phyloP scores from a whole-genome alignment of 495 filamentous ascomycete species.

The Aspergillus nanangensis region DNA sequence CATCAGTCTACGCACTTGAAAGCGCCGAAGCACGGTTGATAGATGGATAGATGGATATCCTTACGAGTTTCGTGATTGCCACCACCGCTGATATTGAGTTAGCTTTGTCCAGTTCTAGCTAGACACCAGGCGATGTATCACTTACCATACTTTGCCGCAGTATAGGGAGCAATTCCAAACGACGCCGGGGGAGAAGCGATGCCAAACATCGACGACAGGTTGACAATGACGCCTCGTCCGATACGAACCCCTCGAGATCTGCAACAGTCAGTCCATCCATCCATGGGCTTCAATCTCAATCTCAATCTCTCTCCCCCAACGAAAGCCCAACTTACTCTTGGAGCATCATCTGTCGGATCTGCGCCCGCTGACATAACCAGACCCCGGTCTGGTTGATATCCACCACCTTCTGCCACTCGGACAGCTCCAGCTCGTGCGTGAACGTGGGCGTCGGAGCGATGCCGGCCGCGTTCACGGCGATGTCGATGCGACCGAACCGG shows the following conservation, averaged over 20 bases:
- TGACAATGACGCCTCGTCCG: slow-evolving; percentile 27
- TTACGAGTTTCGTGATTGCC: slow-evolving; percentile 38
- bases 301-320: not conserved
- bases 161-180: slow-evolving; percentile 29
- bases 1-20: too few relatives aligned
- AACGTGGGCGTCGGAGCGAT: slow-evolving; percentile 14
- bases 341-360: slow-evolving; percentile 46
- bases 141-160: slow-evolving; percentile 40
- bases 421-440: slow-evolving; percentile 27
- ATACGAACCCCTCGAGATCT: slow-evolving; percentile 14
- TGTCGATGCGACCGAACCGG: slow-evolving; percentile 44
- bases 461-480: slow-evolving; percentile 48
- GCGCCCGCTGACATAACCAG: slow-evolving; percentile 41
- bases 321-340: slow-evolving; percentile 28
- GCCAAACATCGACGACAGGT: slow-evolving; percentile 27
- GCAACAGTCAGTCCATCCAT: not conserved
- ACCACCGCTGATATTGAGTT: slow-evolving; percentile 22
- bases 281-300: not conserved
- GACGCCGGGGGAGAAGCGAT: slow-evolving; percentile 13
- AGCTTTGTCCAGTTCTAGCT: too few relatives aligned
- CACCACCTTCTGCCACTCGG: slow-evolving; percentile 38
- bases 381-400: slow-evolving; percentile 44
- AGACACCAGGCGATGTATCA: too few relatives aligned
- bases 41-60: too few relatives aligned
- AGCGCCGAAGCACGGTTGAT: too few relatives aligned